These are phyloP conservation scores for Vaccinium corymbosum DNA, from an alignment of 148 eudicot genomes.

Conservation along the genomic window DNA sequence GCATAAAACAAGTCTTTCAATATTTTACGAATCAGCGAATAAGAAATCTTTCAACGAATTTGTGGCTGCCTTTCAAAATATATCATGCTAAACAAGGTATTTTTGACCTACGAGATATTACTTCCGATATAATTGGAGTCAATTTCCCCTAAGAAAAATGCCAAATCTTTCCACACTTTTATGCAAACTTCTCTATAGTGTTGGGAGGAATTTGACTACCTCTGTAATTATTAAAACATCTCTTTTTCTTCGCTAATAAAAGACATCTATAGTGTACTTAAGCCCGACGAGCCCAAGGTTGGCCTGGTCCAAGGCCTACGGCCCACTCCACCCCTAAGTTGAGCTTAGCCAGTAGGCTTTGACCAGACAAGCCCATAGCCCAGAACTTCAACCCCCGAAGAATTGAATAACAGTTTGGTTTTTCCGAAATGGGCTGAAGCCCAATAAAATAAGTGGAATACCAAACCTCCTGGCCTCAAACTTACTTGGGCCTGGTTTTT, in stretches of 20 bases:
- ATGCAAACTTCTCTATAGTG: background rate
- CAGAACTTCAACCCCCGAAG: background rate
- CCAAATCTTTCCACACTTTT: background rate
- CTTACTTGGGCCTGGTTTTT: background rate
- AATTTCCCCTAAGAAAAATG: background rate
- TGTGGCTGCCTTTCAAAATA: background rate
- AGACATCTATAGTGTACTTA: no score
- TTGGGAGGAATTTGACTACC: no score
- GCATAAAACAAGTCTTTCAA: no score
- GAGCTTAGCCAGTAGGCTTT: background rate
- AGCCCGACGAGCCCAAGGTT: background rate
- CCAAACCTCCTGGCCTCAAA: background rate
- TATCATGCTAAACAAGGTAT: background rate
- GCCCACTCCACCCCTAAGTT: background rate
- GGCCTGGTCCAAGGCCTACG: background rate
- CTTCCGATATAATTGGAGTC: background rate
- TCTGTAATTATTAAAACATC: no score
- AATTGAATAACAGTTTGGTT: no score
- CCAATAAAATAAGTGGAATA: background rate
- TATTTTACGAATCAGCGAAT: no score
- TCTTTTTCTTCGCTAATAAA: no score
- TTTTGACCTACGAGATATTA: background rate
- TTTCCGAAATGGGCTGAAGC: background rate
- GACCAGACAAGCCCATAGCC: background rate
- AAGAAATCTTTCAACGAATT: no score